phyloP scores from a whole-genome alignment of 2,329 filamentous ascomycete genomes.

The Diaporthe eres region DNA sequence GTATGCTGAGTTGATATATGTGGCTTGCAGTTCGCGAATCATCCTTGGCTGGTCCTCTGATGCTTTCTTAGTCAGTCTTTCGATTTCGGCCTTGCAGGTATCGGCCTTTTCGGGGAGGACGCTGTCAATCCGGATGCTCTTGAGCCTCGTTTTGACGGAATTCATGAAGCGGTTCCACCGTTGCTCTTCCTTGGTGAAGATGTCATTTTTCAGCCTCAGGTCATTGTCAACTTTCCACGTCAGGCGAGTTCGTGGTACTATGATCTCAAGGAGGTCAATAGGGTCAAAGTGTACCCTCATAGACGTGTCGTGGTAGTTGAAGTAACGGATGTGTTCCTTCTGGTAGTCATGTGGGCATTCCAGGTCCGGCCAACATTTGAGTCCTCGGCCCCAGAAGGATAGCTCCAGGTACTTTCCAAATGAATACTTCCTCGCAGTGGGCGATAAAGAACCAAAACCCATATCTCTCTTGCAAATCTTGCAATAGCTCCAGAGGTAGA shows the following conservation, averaged over 20 bases:
- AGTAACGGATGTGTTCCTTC: constrained; percentile 92
- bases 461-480: constrained; percentile 93
- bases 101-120: constrained; percentile 90
- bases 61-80: constrained; percentile 81
- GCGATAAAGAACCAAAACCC: constrained; percentile 90
- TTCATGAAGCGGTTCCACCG: constrained; percentile 88
- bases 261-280: constrained; percentile 93
- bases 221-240: constrained; percentile 99
- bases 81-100: constrained; percentile 85
- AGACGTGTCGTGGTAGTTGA: constrained; percentile 87
- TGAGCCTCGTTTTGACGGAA: constrained; percentile 86
- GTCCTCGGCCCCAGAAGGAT: constrained; percentile 91
- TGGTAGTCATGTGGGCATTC: constrained; percentile 92
- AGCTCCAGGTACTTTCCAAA: constrained; percentile 99
- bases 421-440: constrained; percentile 97
- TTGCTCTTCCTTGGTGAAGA: constrained; percentile 85
- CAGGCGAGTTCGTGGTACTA: constrained; percentile 89
- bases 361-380: constrained; percentile 79
- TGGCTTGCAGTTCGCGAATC: constrained; percentile 84
- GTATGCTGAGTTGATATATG: constrained; percentile 94
- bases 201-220: constrained; percentile 90
- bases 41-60: constrained; percentile 86
- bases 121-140: constrained; percentile 91
- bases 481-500: constrained; percentile 98
- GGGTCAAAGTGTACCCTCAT: constrained; percentile 93